Evolutionary conservation across 2,329 filamentous ascomycete genomes (phyloP), one percentile per base, ranked within the genome.

Genomic region (Ilyonectria mors-panacis): DNA sequence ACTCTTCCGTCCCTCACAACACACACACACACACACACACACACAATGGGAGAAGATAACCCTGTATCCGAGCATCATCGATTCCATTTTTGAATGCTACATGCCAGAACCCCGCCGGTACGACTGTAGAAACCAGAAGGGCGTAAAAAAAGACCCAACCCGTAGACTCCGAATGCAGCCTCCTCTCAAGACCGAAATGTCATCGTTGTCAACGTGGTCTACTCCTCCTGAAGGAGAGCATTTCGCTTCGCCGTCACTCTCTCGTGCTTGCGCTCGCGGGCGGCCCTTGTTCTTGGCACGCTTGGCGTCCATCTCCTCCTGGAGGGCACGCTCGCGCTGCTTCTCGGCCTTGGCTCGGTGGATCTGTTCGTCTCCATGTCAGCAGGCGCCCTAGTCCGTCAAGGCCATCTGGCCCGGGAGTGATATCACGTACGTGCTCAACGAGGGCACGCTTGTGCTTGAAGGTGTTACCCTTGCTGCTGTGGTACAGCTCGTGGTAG

Each of bases 381-480:
- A 71, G 70, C 60, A 63, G 45, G 10, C 45, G 53, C 66, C 17
- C 55, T 56, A 26, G 37, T 47, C 45, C n/a, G 10, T 60, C 37
- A 33, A 59, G 30, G 33, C 45, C 55, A 42, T 39, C 4, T 35
- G 30, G 60, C 50, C 17, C 28, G 62, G 54, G 17, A 37, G 68
- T 45, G 53, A 80, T 33, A 60, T 60, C 55, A 94, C 96, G 83
- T 97, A 99, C 96, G 90, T 99, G 96, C 92, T 99, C 96, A 85
- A 99, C 94, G 81, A 99, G 92, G 83, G 95, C 96, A 88, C 96
- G 93, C 95, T 98, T 99, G 94, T 99, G 96, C 95, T 99, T 99
- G 93, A 99, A 99, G 85, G 96, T 95, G 93, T 99, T 99, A 97
- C 96, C 97, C 95, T 99, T 99, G 92, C 93, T 96, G 85, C 97